These are phyloP conservation scores for Candida adriatica DNA, from an alignment of 805 yeast species.

Conservation along the genomic window DNA sequence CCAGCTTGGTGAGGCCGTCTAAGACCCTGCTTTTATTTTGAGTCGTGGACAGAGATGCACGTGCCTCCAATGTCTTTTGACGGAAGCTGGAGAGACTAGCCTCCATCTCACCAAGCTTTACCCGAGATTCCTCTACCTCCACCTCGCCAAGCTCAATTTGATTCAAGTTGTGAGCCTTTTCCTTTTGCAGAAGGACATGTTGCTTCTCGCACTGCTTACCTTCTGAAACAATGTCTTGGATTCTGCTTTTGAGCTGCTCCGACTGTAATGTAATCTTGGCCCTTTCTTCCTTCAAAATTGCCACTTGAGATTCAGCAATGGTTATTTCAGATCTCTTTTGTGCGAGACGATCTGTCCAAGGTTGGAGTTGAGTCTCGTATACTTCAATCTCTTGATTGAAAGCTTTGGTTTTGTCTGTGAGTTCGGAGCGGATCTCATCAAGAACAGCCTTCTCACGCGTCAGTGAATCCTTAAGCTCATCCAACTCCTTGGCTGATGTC, in stretches of 20 bases:
- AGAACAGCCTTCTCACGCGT: conserved; percentile 48
- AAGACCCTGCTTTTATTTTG: conserved; percentile 73
- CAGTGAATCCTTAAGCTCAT: conserved; percentile 37
- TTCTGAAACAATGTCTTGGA: conserved; percentile 38
- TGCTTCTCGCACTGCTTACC: conserved; percentile 45
- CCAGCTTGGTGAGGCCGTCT: conserved; percentile 57
- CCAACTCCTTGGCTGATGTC: conserved; percentile 38
- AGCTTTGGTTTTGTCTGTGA: conserved; percentile 68
- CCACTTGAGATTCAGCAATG: conserved; percentile 59
- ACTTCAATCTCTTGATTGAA: conserved; percentile 58
- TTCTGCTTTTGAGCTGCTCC: conserved; percentile 34
- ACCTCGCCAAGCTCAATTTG: conserved; percentile 54
- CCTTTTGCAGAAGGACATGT: conserved; percentile 38
- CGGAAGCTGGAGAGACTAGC: conserved; percentile 45
- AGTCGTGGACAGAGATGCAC: conserved; percentile 43
- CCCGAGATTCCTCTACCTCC: conserved; percentile 45
- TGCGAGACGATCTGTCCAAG: conserved; percentile 69
- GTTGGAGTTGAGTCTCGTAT: conserved; percentile 64
- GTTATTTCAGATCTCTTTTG: conserved; percentile 57
- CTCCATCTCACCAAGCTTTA: conserved; percentile 47
- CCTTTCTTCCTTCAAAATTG: conserved; percentile 44
- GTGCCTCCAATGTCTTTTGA: conserved; percentile 62
- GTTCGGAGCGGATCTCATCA: conserved; percentile 53
- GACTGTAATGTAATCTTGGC: conserved; percentile 38
- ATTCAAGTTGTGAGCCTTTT: conserved; percentile 39